Conservation (phyloP, 441 rosid species). For the Eruca vesicaria region DNA sequence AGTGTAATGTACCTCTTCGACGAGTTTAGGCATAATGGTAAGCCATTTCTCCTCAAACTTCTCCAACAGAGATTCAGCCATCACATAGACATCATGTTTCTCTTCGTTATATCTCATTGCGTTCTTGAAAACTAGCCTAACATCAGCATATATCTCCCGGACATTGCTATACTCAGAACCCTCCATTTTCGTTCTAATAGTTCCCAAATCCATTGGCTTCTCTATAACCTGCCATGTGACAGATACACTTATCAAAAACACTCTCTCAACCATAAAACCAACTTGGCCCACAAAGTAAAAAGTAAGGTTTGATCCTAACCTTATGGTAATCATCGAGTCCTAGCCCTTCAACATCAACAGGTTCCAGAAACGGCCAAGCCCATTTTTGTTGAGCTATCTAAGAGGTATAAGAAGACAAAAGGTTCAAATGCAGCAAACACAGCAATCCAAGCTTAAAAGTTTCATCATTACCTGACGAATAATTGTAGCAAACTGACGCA, state of each 20-base stretch:
- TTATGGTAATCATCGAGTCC: conserved; percentile 83
- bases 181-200: conserved; percentile 87
- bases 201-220: conserved; percentile 98
- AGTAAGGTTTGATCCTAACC: conserved; percentile 39
- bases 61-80: conserved; percentile 86
- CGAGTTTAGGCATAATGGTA: conserved; percentile 82
- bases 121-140: conserved; percentile 92
- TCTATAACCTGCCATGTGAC: conserved; percentile 64
- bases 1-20: conserved; percentile 63
- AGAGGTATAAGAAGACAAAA: conserved; percentile 7
- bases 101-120: conserved; percentile 93
- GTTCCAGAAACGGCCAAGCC: conserved; percentile 96
- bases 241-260: neutral
- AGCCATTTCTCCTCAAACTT: conserved; percentile 97
- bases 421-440: neutral
- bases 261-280: neutral
- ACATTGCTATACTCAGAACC: conserved; percentile 88
- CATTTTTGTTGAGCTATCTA: conserved; percentile 89
- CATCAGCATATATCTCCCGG: conserved; percentile 90
- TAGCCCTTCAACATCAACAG: conserved; percentile 93
- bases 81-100: conserved; percentile 76
- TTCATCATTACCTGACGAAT: conserved; percentile 81
- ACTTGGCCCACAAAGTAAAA: neutral
- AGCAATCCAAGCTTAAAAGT: too few species aligned
- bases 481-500: conserved; percentile 71